Conservation (phyloP, 139 green algal species). For the Micromonas pusilla region DNA sequence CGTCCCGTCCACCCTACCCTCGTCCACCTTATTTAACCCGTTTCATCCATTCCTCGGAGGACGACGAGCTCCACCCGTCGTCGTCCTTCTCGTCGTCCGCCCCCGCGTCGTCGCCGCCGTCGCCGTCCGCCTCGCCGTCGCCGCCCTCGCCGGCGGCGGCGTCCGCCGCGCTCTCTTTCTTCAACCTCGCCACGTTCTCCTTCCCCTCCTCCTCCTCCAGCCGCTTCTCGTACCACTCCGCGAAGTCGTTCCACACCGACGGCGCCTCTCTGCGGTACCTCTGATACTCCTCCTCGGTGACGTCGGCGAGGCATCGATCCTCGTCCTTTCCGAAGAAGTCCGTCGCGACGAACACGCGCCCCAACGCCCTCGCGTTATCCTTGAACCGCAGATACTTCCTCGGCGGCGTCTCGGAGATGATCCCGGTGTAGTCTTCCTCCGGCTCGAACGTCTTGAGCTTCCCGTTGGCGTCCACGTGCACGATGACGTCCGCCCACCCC, state of each 20-base stretch:
- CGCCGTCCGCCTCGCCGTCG: background rate
- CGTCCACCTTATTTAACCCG: background rate
- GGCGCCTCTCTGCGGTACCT: background rate
- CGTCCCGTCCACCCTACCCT: background rate
- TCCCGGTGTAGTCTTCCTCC: background rate
- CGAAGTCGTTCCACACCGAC: slow-evolving; percentile 6
- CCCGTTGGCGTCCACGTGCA: background rate
- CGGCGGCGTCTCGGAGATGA: background rate
- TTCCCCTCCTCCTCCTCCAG: background rate
- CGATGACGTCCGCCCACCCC: background rate
- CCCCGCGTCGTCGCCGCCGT: background rate
- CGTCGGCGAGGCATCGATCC: slow-evolving; percentile 4
- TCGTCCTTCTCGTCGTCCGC: background rate
- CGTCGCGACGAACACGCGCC: background rate
- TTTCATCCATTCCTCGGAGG: background rate
- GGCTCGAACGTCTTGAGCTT: background rate
- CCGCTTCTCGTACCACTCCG: background rate
- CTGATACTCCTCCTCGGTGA: slow-evolving; percentile 5
- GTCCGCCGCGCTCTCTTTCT: background rate
- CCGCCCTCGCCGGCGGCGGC: too few relatives aligned
- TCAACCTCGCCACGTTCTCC: background rate
- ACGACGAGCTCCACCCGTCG: background rate
- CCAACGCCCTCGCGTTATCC: background rate
- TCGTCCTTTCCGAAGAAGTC: background rate
- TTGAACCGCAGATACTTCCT: background rate